Evolutionary conservation across 2,329 filamentous ascomycete genomes (phyloP).

Genomic region (Orbilia blumenaviensis): DNA sequence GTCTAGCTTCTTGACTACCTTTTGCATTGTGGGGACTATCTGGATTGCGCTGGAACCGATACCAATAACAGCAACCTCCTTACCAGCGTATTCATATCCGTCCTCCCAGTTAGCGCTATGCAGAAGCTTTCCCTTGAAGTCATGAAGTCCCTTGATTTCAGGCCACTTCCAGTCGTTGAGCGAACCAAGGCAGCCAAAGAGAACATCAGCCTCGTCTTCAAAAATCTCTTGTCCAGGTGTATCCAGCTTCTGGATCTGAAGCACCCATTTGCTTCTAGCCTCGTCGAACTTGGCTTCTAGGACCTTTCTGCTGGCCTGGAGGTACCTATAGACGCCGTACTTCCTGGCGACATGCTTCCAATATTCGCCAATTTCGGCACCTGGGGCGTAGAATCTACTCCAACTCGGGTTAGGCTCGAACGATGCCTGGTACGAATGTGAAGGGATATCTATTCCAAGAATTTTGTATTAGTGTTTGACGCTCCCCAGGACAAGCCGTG

Average conservation of each 20-base stretch:
- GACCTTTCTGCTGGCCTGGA: slow-evolving; percentile 63
- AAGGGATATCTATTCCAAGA: slow-evolving; percentile 64
- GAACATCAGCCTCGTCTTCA: slow-evolving; percentile 55
- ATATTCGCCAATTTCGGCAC: slow-evolving; percentile 65
- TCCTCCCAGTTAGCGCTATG: slow-evolving; percentile 68
- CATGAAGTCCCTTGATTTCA: slow-evolving; percentile 63
- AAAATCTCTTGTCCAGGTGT: slow-evolving; percentile 53
- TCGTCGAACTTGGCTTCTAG: slow-evolving; percentile 63
- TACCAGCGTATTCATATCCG: slow-evolving; percentile 59
- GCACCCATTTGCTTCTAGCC: slow-evolving; percentile 53
- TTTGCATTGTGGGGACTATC: slow-evolving; percentile 66
- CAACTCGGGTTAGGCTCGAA: slow-evolving; percentile 70
- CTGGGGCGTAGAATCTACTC: slow-evolving; percentile 68
- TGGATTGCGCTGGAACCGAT: slow-evolving; percentile 69
- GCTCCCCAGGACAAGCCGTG: no score
- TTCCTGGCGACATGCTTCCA: slow-evolving; percentile 64
- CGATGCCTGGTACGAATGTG: slow-evolving; percentile 72
- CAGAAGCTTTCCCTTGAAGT: slow-evolving; percentile 65
- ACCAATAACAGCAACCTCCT: slow-evolving; percentile 68
- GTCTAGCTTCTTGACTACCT: slow-evolving; percentile 65
- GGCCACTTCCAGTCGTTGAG: slow-evolving; percentile 69
- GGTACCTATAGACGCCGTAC: slow-evolving; percentile 64
- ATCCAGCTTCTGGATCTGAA: slow-evolving; percentile 54
- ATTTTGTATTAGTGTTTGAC: not conserved
- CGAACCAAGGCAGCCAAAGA: slow-evolving; percentile 63